phyloP scores from a whole-genome alignment of 1,284 basidiomycete genomes.

The Caloboletus firmus region DNA sequence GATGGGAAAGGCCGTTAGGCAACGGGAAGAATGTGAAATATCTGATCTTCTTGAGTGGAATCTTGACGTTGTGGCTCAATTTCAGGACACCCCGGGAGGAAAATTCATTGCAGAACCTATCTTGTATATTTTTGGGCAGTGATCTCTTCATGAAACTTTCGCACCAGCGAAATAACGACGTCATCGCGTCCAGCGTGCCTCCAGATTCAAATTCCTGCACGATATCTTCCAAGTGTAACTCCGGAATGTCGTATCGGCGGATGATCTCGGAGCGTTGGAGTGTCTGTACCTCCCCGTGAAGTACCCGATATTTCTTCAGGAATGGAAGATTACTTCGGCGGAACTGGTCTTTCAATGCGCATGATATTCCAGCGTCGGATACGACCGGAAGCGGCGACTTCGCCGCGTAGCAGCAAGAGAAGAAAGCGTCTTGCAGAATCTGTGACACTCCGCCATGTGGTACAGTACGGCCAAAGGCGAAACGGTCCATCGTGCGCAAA shows the following conservation, averaged over 20 bases:
- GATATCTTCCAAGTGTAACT: slow-evolving; percentile 80
- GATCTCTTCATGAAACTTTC: slow-evolving; percentile 32
- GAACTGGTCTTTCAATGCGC: background rate
- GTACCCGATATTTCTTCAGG: slow-evolving; percentile 7
- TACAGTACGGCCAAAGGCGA: slow-evolving; percentile 81
- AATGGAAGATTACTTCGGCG: slow-evolving; percentile 4
- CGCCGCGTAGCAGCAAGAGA: slow-evolving; percentile 50
- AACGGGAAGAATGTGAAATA: slow-evolving; percentile 60
- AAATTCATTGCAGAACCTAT: slow-evolving; percentile 8
- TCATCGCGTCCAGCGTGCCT: slow-evolving; percentile 76
- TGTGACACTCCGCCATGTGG: slow-evolving; percentile 79
- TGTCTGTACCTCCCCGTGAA: slow-evolving; percentile 41
- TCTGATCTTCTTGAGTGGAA: slow-evolving; percentile 66
- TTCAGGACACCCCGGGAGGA: background rate
- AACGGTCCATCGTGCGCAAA: slow-evolving; percentile 82
- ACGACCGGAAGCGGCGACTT: slow-evolving; percentile 36
- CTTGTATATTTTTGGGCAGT: no score
- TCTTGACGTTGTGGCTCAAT: background rate
- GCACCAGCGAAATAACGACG: slow-evolving; percentile 91
- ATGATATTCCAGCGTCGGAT: slow-evolving; percentile 69
- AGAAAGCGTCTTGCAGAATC: slow-evolving; percentile 80
- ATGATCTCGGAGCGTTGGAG: slow-evolving; percentile 49
- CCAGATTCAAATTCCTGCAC: slow-evolving; percentile 47
- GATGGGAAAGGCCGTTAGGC: slow-evolving; percentile 76
- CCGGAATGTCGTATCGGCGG: slow-evolving; percentile 55